These are phyloP conservation scores for Torulaspora pretoriensis DNA, from an alignment of 1,139 yeast genomes.

Conservation along the genomic window DNA sequence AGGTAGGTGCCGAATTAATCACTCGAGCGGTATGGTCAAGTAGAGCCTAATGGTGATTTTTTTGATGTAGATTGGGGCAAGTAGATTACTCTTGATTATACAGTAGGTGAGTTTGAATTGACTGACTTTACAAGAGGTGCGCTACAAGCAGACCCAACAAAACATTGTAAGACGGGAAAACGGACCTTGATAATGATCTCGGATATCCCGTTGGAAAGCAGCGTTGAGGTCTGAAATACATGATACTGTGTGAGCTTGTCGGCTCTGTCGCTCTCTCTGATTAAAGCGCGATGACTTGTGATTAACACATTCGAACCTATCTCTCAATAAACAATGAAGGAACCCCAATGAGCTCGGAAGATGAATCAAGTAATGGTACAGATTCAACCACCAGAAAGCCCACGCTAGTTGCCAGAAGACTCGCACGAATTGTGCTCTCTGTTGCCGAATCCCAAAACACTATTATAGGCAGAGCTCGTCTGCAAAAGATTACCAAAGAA, in stretches of 20 bases:
- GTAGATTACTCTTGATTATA: too few relatives aligned
- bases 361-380: background rate
- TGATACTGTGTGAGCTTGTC: too few relatives aligned
- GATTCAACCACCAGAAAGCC: slow-evolving; percentile 7
- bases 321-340: background rate
- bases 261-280: background rate
- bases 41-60: too few relatives aligned
- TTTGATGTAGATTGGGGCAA: too few relatives aligned
- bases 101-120: too few relatives aligned
- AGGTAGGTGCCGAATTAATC: background rate
- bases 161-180: too few relatives aligned
- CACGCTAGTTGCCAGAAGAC: slow-evolving; percentile 18
- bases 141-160: too few relatives aligned
- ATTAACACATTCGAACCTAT: background rate
- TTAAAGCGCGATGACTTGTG: slow-evolving; percentile 2
- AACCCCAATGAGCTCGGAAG: background rate
- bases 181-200: too few relatives aligned
- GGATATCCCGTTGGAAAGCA: too few relatives aligned
- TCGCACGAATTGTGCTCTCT: slow-evolving; percentile 25
- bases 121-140: too few relatives aligned
- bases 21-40: too few relatives aligned
- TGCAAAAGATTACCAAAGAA: slow-evolving; percentile 23
- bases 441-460: slow-evolving; percentile 23
- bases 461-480: slow-evolving; percentile 21
- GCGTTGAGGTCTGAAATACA: too few relatives aligned